Evolutionary conservation across 2,329 filamentous ascomycete genomes (phyloP).

Genomic region (Botrytis fabae): DNA sequence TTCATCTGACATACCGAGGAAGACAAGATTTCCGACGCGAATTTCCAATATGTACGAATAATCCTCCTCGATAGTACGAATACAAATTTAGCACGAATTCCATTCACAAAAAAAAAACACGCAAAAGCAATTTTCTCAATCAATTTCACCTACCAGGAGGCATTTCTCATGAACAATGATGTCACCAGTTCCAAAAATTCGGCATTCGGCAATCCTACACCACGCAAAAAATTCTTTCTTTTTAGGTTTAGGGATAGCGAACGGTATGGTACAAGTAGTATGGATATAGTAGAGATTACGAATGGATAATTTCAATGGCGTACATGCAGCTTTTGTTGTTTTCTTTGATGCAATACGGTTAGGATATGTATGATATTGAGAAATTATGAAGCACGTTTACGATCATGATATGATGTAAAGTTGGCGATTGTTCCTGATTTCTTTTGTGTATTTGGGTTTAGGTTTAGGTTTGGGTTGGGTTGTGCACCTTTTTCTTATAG

Average conservation of each 20-base stretch:
- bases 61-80: background rate
- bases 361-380: background rate
- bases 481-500: background rate
- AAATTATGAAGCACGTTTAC: background rate
- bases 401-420: background rate
- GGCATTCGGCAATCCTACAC: background rate
- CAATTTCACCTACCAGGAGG: background rate
- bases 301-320: background rate
- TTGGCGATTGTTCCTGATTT: too few species aligned
- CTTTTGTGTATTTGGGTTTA: background rate
- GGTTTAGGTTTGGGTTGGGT: too few species aligned
- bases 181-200: background rate
- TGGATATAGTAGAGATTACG: background rate
- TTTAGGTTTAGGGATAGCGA: too few species aligned
- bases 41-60: background rate
- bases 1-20: background rate
- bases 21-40: background rate
- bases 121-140: fast-evolving
- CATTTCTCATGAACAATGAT: background rate
- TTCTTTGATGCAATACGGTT: background rate
- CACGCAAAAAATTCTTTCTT: background rate
- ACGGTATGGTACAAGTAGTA: background rate
- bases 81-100: background rate
- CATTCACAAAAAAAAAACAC: background rate
- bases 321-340: background rate